phyloP scores from a whole-genome alignment of 1,139 yeast genomes.

The Magnusiomyces paraingens region DNA sequence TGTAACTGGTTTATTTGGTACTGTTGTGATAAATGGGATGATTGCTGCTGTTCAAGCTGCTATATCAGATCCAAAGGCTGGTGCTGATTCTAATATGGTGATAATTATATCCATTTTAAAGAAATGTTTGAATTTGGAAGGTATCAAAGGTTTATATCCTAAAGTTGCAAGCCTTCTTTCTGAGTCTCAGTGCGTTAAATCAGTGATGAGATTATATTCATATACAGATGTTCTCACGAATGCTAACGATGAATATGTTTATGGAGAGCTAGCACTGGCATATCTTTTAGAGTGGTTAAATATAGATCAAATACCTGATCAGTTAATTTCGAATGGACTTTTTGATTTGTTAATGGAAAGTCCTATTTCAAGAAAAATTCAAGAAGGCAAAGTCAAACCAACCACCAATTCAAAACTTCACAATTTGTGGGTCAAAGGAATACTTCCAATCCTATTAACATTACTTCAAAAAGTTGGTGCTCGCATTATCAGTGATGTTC shows the following conservation, averaged over 20 bases:
- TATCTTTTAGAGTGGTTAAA: constrained; percentile 65
- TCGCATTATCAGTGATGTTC: constrained; percentile 56
- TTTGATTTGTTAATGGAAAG: constrained; percentile 68
- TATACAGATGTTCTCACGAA: constrained; percentile 47
- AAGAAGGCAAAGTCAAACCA: constrained; percentile 56
- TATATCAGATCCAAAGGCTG: constrained; percentile 26
- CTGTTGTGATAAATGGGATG: constrained; percentile 29
- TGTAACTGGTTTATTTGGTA: constrained; percentile 27
- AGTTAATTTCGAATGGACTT: constrained; percentile 57
- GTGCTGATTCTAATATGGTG: constrained; percentile 57
- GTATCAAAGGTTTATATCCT: constrained; percentile 44
- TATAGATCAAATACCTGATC: constrained; percentile 58
- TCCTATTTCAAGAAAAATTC: constrained; percentile 60
- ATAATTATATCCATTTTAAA: constrained; percentile 59
- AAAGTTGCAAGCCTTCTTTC: constrained; percentile 49
- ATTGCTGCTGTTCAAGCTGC: constrained; percentile 23
- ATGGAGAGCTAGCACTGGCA: constrained; percentile 67
- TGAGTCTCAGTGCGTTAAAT: constrained; percentile 55
- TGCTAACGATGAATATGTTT: constrained; percentile 45
- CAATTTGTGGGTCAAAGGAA: constrained; percentile 74
- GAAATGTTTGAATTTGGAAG: constrained; percentile 47
- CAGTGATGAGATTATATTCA: constrained; percentile 60
- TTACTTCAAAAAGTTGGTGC: constrained; percentile 60
- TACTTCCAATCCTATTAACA: constrained; percentile 60
- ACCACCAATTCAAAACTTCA: constrained; percentile 51